Conservation (phyloP, 129 eudicot species). For the Artemisia annua region DNA sequence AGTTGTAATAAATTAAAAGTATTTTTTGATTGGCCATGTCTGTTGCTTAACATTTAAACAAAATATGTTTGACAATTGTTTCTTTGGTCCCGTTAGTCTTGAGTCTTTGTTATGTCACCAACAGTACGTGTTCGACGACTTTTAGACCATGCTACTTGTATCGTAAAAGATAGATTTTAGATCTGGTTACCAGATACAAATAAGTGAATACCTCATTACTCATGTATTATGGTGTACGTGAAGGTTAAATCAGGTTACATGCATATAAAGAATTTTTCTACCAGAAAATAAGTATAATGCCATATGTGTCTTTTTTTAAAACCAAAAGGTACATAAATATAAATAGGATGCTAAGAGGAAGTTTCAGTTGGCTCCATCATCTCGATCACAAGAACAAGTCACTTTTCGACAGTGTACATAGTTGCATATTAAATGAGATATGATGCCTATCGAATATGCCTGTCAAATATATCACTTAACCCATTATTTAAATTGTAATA, state of each 20-base stretch:
- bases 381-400: slow-evolving; percentile 19
- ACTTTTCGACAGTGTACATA: slow-evolving; percentile 19
- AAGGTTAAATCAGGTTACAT: too few species aligned
- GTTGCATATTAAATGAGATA: slow-evolving; percentile 20
- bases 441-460: too few species aligned
- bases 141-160: too few species aligned
- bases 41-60: not conserved
- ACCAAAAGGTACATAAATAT: not conserved
- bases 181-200: too few species aligned
- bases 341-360: not conserved
- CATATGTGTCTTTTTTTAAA: not conserved
- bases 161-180: too few species aligned
- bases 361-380: slow-evolving; percentile 15
- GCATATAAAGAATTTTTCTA: not conserved
- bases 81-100: too few species aligned
- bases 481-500: not conserved
- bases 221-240: too few species aligned
- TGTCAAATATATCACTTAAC: not conserved
- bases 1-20: not conserved
- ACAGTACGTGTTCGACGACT: too few species aligned
- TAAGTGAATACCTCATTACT: too few species aligned
- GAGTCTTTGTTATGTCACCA: too few species aligned
- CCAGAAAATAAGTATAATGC: not conserved
- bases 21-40: not conserved
- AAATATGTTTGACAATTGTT: too few species aligned